phyloP scores from a whole-genome alignment of 2,329 filamentous ascomycete genomes.

The Phialophora tarda region DNA sequence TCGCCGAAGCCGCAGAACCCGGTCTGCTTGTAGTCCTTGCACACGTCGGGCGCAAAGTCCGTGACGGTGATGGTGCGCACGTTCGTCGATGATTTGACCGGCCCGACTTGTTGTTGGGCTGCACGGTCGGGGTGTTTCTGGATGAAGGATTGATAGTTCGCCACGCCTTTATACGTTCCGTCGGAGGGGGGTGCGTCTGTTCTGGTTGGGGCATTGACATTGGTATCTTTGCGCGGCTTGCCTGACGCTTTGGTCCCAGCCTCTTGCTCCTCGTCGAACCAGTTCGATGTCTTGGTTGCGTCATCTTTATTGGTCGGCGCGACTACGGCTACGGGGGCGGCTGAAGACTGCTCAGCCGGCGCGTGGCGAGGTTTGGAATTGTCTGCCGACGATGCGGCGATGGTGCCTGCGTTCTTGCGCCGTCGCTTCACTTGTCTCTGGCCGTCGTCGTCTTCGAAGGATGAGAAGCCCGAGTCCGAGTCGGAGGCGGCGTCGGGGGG shows the following conservation, averaged over 20 bases:
- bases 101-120: constrained; percentile 70
- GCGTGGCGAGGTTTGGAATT: constrained; percentile 50
- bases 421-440: constrained; percentile 75
- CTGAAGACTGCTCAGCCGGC: constrained; percentile 60
- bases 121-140: constrained; percentile 78
- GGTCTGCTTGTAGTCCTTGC: constrained; percentile 90
- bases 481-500: constrained; percentile 61
- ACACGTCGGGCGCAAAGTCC: constrained; percentile 90
- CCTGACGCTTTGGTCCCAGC: constrained; percentile 43
- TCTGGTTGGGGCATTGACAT: constrained; percentile 34
- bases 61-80: constrained; percentile 87
- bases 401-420: constrained; percentile 67
- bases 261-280: constrained; percentile 76
- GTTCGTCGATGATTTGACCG: constrained; percentile 83
- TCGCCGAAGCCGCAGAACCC: constrained; percentile 70
- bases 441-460: constrained; percentile 77
- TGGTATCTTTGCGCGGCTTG: constrained; percentile 50
- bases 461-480: constrained; percentile 69
- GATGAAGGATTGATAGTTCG: constrained; percentile 75
- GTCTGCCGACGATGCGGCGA: constrained; percentile 66
- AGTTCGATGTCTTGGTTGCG: constrained; percentile 86
- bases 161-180: constrained; percentile 77
- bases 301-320: constrained; percentile 74
- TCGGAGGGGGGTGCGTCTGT: constrained; percentile 50
- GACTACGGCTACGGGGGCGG: constrained; percentile 66